Evolutionary conservation across 2,329 filamentous ascomycete genomes (phyloP), one percentile per base, ranked within the genome.

Genomic region (Colletotrichum navitas): DNA sequence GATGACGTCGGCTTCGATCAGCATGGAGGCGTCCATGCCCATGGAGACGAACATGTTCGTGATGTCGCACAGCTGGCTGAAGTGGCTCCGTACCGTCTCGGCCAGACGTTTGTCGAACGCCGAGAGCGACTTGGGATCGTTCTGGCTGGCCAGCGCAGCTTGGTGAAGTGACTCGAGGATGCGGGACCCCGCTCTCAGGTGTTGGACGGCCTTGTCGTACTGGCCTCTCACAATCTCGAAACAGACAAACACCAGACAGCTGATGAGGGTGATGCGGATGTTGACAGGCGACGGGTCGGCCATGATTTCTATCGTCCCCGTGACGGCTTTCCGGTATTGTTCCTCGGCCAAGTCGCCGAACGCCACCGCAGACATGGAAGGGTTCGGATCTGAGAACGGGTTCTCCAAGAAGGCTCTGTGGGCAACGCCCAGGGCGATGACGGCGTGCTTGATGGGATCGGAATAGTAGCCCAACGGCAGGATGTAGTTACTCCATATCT

Each of bases 401-500:
- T 58, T 52, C 16, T 71, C 64, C 11, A 71, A 14, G 45, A 67
- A 71, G 0, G 56, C 63, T 18, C 51, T 56, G 26, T 71, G 68
- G 12, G 68, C 68, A 5, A 65, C 56, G 8, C 68, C 68, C 10
- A 71, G 63, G 6, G 68, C 68, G 34, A 71, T 45, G 34, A 71
- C 51, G n/a, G 68, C 68, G 10, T 71, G 63, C 58, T 68, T 68
- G 29, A 71, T 49, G 18, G 68, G 63, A 7, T 71, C 68, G 21
- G 68, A 67, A 51, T 71, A 71, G 64, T 71, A 63, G 16, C 51
- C 58, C 2, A 71, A 51, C 3, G 68, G 68, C 5, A 71, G 51
- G 21, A 71, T 71, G 64, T 58, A 71, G n/a, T 71, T 71, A 43
- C 58, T 63, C 68, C 64, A 71, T 21, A 71, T 29, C 56, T 62